Conservation (phyloP, 2,329 filamentous ascomycete genomes). For the Talaromyces rugulosus region DNA sequence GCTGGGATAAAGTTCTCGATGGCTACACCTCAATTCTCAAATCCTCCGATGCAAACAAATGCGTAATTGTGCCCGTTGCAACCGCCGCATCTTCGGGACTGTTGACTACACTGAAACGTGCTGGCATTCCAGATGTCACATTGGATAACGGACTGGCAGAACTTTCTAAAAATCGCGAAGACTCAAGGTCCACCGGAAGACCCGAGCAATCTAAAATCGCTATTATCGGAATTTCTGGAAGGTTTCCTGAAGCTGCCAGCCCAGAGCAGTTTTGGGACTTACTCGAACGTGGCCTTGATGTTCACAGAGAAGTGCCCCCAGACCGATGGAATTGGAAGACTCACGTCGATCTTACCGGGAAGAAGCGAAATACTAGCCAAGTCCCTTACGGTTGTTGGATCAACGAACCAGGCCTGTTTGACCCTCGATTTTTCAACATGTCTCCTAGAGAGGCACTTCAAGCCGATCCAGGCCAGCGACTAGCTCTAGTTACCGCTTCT, state of each 20-base stretch:
- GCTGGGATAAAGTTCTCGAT: conserved; percentile 39
- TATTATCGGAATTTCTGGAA: conserved; percentile 74
- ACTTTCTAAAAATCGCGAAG: conserved; percentile 17
- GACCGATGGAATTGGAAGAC: conserved; percentile 31
- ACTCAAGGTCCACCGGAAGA: conserved; percentile 24
- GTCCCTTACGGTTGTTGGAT: conserved; percentile 34
- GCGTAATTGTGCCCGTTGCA: conserved; percentile 27
- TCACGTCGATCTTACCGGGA: conserved; percentile 31
- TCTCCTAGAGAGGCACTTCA: conserved; percentile 72
- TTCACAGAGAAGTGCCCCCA: conserved; percentile 26
- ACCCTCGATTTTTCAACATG: conserved; percentile 38
- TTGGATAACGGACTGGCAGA: conserved; percentile 25
- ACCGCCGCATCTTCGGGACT: conserved; percentile 30
- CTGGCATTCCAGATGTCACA: conserved; percentile 21
- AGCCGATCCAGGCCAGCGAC: conserved; percentile 73
- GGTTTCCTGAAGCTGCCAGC: conserved; percentile 61
- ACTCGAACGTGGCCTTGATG: conserved; percentile 29
- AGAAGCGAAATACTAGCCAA: conserved; percentile 26
- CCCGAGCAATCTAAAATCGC: conserved; percentile 51
- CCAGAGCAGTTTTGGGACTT: conserved; percentile 35
- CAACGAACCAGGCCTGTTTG: conserved; percentile 33
- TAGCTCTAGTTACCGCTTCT: conserved; percentile 69
- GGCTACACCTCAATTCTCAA: conserved; percentile 24
- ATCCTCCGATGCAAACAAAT: conserved; percentile 12
- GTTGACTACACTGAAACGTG: conserved; percentile 27